Conservation (phyloP, 2,329 filamentous ascomycete species). For the Colletotrichum limetticola region DNA sequence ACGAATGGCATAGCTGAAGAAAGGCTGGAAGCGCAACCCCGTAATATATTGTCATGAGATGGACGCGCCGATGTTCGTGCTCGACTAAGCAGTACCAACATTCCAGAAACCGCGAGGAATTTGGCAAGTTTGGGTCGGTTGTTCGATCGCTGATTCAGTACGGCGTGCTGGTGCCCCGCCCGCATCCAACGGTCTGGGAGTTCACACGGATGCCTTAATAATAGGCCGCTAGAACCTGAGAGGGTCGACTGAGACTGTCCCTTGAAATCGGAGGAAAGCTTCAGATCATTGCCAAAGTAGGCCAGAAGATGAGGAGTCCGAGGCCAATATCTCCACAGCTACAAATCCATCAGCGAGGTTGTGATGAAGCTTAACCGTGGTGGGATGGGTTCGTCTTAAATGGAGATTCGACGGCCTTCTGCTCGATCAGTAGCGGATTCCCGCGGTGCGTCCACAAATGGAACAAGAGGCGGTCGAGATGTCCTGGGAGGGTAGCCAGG, state of each 20-base stretch:
- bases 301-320: not conserved
- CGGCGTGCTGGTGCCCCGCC: not conserved
- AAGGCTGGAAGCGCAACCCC: not conserved
- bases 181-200: not conserved
- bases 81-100: not conserved
- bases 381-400: conserved; percentile 23
- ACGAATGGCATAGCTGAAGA: not conserved
- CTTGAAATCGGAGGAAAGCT: not conserved
- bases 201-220: too few relatives aligned
- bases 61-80: not conserved
- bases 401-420: not conserved
- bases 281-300: not conserved
- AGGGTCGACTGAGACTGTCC: not conserved
- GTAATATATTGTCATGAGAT: not conserved
- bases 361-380: conserved; percentile 17
- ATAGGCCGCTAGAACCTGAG: not conserved
- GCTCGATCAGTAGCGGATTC: not conserved
- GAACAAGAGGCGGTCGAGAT: not conserved
- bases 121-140: not conserved
- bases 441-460: conserved; percentile 4
- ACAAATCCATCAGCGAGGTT: conserved; percentile 15
- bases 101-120: conserved; percentile 13
- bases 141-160: not conserved
- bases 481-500: conserved; percentile 7
- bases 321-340: not conserved